phyloP scores from a whole-genome alignment of 345 rosid genomes.

The Salix arbutifolia region DNA sequence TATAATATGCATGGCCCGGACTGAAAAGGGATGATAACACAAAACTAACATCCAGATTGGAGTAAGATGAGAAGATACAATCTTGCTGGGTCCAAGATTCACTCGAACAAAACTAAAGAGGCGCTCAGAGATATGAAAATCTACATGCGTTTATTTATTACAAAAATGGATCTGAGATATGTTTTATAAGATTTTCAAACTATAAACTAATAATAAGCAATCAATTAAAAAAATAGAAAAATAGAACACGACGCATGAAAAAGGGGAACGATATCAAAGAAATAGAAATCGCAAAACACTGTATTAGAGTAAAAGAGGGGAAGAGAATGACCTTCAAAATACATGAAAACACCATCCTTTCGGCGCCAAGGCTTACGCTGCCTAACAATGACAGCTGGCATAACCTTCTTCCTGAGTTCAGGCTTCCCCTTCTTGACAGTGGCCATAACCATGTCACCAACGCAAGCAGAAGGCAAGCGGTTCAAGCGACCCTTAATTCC shows the following conservation, averaged over 20 bases:
- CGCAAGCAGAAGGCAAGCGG: slow-evolving; percentile 87
- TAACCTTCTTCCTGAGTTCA: slow-evolving; percentile 34
- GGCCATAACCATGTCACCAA: slow-evolving; percentile 54
- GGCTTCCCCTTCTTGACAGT: slow-evolving; percentile 36
- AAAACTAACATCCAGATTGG: slow-evolving; percentile 23
- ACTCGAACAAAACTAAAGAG: too few relatives aligned
- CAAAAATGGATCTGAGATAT: too few relatives aligned
- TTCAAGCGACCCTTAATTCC: slow-evolving; percentile 91
- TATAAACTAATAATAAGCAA: neutral
- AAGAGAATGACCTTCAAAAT: slow-evolving; percentile 69
- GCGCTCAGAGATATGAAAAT: too few relatives aligned
- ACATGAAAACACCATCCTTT: slow-evolving; percentile 90
- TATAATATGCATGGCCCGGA: slow-evolving; percentile 19
- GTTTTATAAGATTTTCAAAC: too few relatives aligned
- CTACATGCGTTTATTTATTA: too few relatives aligned
- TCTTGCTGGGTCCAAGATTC: slow-evolving; percentile 23
- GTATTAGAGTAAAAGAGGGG: neutral
- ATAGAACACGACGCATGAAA: fast-evolving
- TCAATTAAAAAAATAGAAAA: neutral
- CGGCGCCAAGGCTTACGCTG: slow-evolving; percentile 40
- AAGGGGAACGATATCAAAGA: neutral
- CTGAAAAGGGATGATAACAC: slow-evolving; percentile 36
- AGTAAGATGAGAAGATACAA: slow-evolving; percentile 22
- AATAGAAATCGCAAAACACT: neutral
- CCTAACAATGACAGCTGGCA: slow-evolving; percentile 33